Percentiles rank a stretch among this genome's conserved stretches.
Evolutionary conservation across 768 basidiomycete genomes (phyloP).

Genomic region (Mycena rebaudengoi): DNA sequence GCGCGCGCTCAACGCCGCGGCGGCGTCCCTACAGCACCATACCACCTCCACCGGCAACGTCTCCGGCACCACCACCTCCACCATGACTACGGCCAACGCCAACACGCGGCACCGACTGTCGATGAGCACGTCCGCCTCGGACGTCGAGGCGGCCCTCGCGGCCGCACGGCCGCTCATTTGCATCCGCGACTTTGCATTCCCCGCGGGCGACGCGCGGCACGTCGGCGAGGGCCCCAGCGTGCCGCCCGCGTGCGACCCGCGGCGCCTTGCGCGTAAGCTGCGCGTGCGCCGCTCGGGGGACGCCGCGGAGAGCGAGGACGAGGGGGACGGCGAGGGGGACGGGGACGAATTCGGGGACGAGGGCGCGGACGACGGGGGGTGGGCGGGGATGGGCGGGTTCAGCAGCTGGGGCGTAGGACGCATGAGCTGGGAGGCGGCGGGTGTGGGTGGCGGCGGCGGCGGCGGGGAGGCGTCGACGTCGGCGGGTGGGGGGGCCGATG

Average conservation of each 20-base stretch:
- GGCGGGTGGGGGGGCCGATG: slow-evolving; percentile 11
- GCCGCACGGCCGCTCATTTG: slow-evolving; percentile 35
- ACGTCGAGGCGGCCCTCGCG: slow-evolving; percentile 1
- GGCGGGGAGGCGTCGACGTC: background rate
- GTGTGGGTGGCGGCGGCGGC: slow-evolving; percentile 23
- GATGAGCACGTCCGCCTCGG: slow-evolving; percentile 16
- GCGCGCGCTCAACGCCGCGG: slow-evolving; percentile 6
- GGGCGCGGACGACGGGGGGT: slow-evolving; percentile 18
- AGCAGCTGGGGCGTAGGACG: slow-evolving; percentile 9
- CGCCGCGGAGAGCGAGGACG: slow-evolving; percentile 19
- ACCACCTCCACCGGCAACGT: no score
- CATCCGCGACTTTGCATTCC: slow-evolving; percentile 54
- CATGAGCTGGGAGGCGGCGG: slow-evolving; percentile 6
- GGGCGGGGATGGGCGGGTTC: slow-evolving; percentile 15
- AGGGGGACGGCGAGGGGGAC: slow-evolving; percentile 15
- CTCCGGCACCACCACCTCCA: no score
- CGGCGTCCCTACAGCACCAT: no score
- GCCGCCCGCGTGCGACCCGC: slow-evolving; percentile 49
- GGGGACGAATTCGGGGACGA: slow-evolving; percentile 23
- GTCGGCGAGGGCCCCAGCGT: slow-evolving; percentile 48
- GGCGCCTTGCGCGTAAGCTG: slow-evolving; percentile 41
- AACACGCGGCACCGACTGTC: slow-evolving; percentile 21
- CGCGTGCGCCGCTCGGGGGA: background rate
- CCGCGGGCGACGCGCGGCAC: slow-evolving; percentile 43
- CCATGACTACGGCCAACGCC: no score